Conservation (phyloP, 805 yeast species). For the Jamesozyma spencerorum region DNA sequence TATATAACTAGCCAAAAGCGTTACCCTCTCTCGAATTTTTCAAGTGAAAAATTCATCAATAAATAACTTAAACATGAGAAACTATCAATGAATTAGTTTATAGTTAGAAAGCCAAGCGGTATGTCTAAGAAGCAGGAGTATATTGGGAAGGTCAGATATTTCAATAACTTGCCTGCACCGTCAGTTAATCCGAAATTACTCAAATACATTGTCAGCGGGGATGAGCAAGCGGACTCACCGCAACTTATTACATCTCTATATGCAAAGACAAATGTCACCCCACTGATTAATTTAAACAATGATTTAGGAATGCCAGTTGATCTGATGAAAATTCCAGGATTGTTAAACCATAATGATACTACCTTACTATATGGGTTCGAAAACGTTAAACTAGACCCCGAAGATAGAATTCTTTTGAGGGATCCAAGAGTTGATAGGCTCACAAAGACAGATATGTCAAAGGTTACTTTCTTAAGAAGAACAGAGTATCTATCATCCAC, state of each 20-base stretch:
- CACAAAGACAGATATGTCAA: constrained; percentile 32
- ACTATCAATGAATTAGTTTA: too few species aligned
- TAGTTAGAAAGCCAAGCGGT: too few species aligned
- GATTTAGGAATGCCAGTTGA: constrained; percentile 73
- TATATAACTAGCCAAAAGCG: too few species aligned
- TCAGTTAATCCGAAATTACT: constrained; percentile 82
- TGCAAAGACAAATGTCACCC: constrained; percentile 62
- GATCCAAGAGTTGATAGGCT: constrained; percentile 53
- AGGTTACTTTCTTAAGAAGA: constrained; percentile 76
- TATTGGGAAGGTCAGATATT: constrained; percentile 73
- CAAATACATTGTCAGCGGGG: constrained; percentile 35
- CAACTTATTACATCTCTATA: constrained; percentile 60
- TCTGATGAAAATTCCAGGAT: constrained; percentile 53
- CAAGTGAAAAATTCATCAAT: too few species aligned
- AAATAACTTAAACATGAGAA: too few species aligned
- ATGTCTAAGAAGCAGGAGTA: constrained; percentile 59
- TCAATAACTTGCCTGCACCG: constrained; percentile 87
- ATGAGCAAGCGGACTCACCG: constrained; percentile 41
- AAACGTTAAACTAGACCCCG: constrained; percentile 54
- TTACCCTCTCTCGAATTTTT: too few species aligned
- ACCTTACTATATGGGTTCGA: constrained; percentile 34
- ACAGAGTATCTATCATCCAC: constrained; percentile 82
- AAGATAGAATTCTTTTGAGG: constrained; percentile 63
- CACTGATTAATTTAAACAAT: constrained; percentile 49
- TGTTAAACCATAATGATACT: constrained; percentile 53